phyloP scores from a whole-genome alignment of 768 basidiomycete genomes.

The Suillus sp. region DNA sequence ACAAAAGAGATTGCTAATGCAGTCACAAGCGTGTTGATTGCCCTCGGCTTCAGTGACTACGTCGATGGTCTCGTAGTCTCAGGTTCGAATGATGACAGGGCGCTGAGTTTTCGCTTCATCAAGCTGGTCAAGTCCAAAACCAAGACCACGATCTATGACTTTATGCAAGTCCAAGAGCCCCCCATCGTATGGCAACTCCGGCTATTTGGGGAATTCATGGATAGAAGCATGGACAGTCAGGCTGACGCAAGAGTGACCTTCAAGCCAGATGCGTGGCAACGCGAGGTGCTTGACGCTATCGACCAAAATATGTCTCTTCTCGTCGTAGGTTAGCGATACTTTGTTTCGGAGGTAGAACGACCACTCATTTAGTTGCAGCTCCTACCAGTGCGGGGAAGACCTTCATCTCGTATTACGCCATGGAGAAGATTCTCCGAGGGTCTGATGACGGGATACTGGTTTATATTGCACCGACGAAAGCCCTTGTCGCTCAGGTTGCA shows the following conservation, averaged over 20 bases:
- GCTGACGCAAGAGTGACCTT: constrained; percentile 61
- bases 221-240: constrained; percentile 66
- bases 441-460: constrained; percentile 70
- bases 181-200: constrained; percentile 68
- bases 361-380: constrained; percentile 38
- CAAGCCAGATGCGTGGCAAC: constrained; percentile 72
- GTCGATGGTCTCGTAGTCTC: constrained; percentile 24
- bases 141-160: constrained; percentile 42
- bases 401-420: constrained; percentile 76
- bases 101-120: constrained; percentile 52
- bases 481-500: constrained; percentile 69
- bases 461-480: constrained; percentile 77
- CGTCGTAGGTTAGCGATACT: constrained; percentile 54
- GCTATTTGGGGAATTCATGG: constrained; percentile 73
- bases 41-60: constrained; percentile 52
- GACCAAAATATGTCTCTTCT: constrained; percentile 62
- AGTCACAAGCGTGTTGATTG: constrained; percentile 42
- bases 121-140: constrained; percentile 55
- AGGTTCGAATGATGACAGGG: constrained; percentile 26
- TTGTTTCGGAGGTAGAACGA: background rate
- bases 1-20: constrained; percentile 34
- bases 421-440: constrained; percentile 64
- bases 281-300: constrained; percentile 62
- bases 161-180: constrained; percentile 58
- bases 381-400: constrained; percentile 78